These are phyloP conservation scores for Hypoxylon cercidicola DNA, from an alignment of 495 filamentous ascomycete species.

Conservation along the genomic window DNA sequence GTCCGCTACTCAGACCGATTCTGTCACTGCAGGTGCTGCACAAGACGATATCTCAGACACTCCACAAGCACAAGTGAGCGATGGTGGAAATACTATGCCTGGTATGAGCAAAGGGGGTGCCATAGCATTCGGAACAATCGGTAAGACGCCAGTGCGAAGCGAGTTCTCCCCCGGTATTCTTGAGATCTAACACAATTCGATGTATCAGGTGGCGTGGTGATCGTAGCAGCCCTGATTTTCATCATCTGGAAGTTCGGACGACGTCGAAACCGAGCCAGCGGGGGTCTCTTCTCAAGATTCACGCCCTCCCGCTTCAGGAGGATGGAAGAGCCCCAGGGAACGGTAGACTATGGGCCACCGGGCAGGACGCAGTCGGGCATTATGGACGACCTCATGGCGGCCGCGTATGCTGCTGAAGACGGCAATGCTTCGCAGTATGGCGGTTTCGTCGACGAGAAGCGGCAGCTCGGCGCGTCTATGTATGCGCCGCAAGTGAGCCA, in stretches of 20 bases:
- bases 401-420: conserved; percentile 48
- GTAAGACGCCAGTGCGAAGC: conserved; percentile 16
- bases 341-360: conserved; percentile 1
- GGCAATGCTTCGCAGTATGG: conserved; percentile 36
- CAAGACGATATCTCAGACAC: conserved; percentile 13
- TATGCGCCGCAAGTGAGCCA: conserved; percentile 2
- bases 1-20: background rate
- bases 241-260: conserved; percentile 28
- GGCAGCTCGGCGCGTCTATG: background rate
- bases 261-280: conserved; percentile 4
- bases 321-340: conserved; percentile 12
- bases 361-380: conserved; percentile 41
- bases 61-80: conserved; percentile 21
- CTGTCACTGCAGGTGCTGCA: background rate
- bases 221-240: conserved; percentile 25
- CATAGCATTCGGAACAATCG: conserved; percentile 35
- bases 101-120: conserved; percentile 25
- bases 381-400: conserved; percentile 47
- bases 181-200: conserved; percentile 10
- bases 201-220: conserved; percentile 15
- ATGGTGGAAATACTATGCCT: background rate
- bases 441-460: conserved; percentile 25
- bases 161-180: background rate
- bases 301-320: conserved; percentile 16
- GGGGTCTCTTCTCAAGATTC: background rate